Base-by-base conservation (phyloP, 2,329 filamentous ascomycete genomes). In the Hymenoscyphus linearis region DNA sequence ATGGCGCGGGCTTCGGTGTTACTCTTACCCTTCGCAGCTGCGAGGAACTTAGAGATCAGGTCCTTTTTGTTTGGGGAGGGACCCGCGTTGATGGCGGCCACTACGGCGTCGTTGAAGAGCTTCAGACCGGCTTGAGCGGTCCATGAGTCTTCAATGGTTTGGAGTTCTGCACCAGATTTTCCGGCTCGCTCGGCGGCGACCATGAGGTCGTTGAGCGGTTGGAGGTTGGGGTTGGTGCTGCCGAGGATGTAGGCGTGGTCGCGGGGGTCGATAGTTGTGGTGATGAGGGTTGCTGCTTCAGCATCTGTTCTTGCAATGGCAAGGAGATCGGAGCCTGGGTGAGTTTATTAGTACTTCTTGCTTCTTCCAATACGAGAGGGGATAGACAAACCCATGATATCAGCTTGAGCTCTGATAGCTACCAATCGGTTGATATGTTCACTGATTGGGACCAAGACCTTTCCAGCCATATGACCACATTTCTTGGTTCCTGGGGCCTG, bases 401-500 rank as follows among this genome's bases (percentile, higher is more conserved):
- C 95, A 69, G 95, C 93, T 78, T 99, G 95, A 4, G 95, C 93
- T 63, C 95, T 89, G 75, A 99, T 98, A 69, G 95, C 93, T 57
- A 99, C 92, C 59, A 99, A 83, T 60, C 95, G 89, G 81, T 97
- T 98, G 79, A 98, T 97, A 80, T 99, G 95, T 80, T 99, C 95
- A 77, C 86, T 90, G 74, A 97, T 96, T 57, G 95, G 95, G 58
- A 99, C 95, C 63, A 99, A 82, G 52, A 98, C 95, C 80, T 98
- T 98, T 73, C 95, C 95, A 67, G 95, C 95, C 95, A 98, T 98
- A 79, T 98, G 95, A 66, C 95, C 95, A 76, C 95, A 99, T 85
- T 99, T 99, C 85, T 99, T 99, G 56, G 95, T 98, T 59, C 95
- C 95, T 2, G 95, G 93, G 3, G 95, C 93, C 78, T 98, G 95